Conservation (phyloP, 192 early-diverging fungal species). For the Chytriomyces confervae region DNA sequence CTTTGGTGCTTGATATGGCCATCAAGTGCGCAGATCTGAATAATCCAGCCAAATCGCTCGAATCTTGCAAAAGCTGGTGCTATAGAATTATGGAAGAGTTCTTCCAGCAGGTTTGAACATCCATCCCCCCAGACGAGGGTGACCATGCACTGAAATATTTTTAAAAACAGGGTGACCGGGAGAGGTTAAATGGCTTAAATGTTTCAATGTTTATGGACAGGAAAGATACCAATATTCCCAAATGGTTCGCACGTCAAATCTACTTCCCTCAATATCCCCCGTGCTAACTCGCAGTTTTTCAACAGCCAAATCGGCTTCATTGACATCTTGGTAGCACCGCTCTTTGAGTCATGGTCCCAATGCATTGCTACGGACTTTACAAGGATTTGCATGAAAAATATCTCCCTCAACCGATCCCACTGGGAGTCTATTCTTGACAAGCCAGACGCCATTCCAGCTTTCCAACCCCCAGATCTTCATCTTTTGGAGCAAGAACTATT, state of each 20-base stretch:
- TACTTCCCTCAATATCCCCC: neutral
- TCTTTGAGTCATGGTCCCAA: constrained; percentile 58
- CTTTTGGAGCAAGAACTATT: constrained; percentile 30
- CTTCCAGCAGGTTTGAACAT: constrained; percentile 53
- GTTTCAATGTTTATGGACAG: constrained; percentile 70
- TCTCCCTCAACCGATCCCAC: constrained; percentile 50
- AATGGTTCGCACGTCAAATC: constrained; percentile 49
- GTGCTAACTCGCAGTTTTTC: neutral
- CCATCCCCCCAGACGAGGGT: neutral
- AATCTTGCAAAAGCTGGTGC: constrained; percentile 54
- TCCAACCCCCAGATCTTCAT: constrained; percentile 18
- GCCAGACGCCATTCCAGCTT: constrained; percentile 49
- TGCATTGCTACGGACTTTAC: constrained; percentile 54
- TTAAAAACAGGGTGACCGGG: constrained; percentile 54
- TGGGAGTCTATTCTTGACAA: constrained; percentile 56
- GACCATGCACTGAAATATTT: neutral
- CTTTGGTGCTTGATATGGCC: constrained; percentile 59
- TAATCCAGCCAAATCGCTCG: constrained; percentile 58
- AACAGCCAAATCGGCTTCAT: constrained; percentile 65
- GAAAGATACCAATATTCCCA: constrained; percentile 60
- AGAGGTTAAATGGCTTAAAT: constrained; percentile 55
- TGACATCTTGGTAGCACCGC: constrained; percentile 59
- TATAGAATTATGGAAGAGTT: constrained; percentile 65
- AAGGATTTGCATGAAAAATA: constrained; percentile 52
- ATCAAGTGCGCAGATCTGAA: constrained; percentile 67